Percentiles rank a stretch among this genome's conserved stretches.
Conservation (phyloP, 306 rosid species). For the Erythrophleum fordii region DNA sequence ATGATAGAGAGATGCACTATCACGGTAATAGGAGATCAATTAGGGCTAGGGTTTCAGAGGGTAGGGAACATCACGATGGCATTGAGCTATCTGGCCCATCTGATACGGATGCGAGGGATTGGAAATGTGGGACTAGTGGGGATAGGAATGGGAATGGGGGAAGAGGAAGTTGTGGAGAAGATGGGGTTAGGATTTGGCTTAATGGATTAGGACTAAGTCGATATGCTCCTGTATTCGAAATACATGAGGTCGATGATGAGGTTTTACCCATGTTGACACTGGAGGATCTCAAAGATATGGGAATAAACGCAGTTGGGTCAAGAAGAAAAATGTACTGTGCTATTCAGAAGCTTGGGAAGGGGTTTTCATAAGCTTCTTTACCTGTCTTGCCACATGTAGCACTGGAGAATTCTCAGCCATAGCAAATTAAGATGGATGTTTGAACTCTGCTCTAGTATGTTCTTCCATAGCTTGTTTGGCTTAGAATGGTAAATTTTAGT, state of each 20-base stretch:
- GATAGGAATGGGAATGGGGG: conserved; percentile 64
- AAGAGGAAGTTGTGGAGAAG: conserved; percentile 68
- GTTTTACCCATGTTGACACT: conserved; percentile 84
- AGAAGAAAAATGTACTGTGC: conserved; percentile 72
- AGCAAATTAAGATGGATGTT: conserved; percentile 54
- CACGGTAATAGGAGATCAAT: conserved; percentile 60
- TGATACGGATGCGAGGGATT: conserved; percentile 73
- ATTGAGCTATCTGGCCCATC: conserved; percentile 83
- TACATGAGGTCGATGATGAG: conserved; percentile 96
- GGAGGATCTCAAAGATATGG: conserved; percentile 79
- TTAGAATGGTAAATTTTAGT: conserved; percentile 42
- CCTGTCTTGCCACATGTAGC: conserved; percentile 23
- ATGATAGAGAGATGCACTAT: conserved; percentile 58
- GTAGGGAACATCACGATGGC: conserved; percentile 67
- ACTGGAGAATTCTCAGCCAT: conserved; percentile 45
- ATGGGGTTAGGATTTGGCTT: conserved; percentile 93
- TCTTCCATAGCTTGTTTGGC: conserved; percentile 37
- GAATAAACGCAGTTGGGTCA: conserved; percentile 70
- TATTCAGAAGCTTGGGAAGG: conserved; percentile 75
- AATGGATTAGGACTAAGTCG: conserved; percentile 86
- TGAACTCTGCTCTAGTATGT: conserved; percentile 41
- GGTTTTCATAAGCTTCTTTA: conserved; percentile 51
- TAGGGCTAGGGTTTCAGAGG: conserved; percentile 73
- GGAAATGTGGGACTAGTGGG: conserved; percentile 61
- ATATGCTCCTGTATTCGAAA: conserved; percentile 90